A percentile compares a stretch with the other conserved stretches of the same genome.
These are phyloP conservation scores for Boletus tylopilopsis DNA, from an alignment of 768 basidiomycete species.

Conservation along the genomic window DNA sequence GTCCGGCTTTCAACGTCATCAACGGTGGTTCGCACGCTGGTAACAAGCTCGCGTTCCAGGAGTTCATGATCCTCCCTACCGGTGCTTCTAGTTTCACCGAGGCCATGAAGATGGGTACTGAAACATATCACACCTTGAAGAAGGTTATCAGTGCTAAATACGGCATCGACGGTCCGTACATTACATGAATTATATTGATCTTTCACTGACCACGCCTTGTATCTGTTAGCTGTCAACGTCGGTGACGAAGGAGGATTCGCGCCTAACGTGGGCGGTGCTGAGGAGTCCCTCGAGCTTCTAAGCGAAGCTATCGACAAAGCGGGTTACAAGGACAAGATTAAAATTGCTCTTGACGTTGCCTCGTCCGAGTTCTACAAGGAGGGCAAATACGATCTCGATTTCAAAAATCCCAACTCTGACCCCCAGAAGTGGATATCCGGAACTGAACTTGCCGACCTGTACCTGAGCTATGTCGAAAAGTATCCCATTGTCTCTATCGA, in stretches of 20 bases:
- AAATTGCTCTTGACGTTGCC: slow-evolving; percentile 97
- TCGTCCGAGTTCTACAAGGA: slow-evolving; percentile 99
- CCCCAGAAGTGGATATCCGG: slow-evolving; percentile 95
- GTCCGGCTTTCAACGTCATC: slow-evolving; percentile 98
- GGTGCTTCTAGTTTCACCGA: slow-evolving; percentile 90
- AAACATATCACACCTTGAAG: slow-evolving; percentile 97
- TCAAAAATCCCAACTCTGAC: slow-evolving; percentile 99
- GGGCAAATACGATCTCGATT: slow-evolving; percentile 98
- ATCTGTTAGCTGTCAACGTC: slow-evolving; percentile 83
- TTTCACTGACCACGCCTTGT: slow-evolving; percentile 4
- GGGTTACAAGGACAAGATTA: slow-evolving; percentile 97
- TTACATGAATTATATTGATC: neutral
- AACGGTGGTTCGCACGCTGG: slow-evolving; percentile 99
- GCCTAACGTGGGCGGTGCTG: slow-evolving; percentile 95
- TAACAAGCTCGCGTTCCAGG: slow-evolving; percentile 99
- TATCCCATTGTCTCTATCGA: slow-evolving; percentile 96
- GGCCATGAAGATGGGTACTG: slow-evolving; percentile 98
- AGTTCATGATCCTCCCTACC: slow-evolving; percentile 99
- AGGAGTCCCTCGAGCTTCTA: slow-evolving; percentile 95
- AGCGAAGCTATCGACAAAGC: slow-evolving; percentile 96
- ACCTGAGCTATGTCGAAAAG: slow-evolving; percentile 80
- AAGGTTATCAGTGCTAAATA: slow-evolving; percentile 99
- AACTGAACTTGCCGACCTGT: slow-evolving; percentile 87
- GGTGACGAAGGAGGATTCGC: slow-evolving; percentile 99
- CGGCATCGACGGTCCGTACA: slow-evolving; percentile 86